These are phyloP conservation scores for Sodiomyces alkalinus DNA, from an alignment of 2,329 filamentous ascomycete genomes.

Conservation along the genomic window DNA sequence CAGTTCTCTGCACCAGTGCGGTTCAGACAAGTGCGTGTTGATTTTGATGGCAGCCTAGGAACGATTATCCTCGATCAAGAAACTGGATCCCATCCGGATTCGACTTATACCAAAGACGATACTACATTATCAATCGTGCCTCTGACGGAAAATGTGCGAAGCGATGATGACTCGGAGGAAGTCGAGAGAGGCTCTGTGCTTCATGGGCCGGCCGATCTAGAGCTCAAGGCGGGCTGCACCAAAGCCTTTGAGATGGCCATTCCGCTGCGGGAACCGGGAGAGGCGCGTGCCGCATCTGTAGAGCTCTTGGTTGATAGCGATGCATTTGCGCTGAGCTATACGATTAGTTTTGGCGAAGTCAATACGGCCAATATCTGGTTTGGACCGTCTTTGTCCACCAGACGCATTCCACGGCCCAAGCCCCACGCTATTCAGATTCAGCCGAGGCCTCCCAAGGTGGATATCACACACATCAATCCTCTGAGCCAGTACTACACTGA, in stretches of 20 bases:
- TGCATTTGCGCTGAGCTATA: slow-evolving; percentile 52
- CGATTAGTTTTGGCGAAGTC: slow-evolving; percentile 33
- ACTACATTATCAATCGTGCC: slow-evolving; percentile 12
- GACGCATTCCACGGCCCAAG: slow-evolving; percentile 30
- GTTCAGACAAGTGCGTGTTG: slow-evolving; percentile 34
- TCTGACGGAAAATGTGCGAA: slow-evolving; percentile 8
- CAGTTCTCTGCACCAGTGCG: slow-evolving; percentile 33
- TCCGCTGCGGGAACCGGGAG: slow-evolving; percentile 68
- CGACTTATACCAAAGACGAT: slow-evolving; percentile 8
- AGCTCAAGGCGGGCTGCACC: slow-evolving; percentile 49
- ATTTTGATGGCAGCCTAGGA: slow-evolving; percentile 42
- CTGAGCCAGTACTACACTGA: slow-evolving; percentile 71
- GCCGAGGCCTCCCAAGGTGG: slow-evolving; percentile 84
- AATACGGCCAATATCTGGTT: slow-evolving; percentile 34
- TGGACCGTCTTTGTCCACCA: slow-evolving; percentile 23
- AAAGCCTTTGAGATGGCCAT: slow-evolving; percentile 58
- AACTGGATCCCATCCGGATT: slow-evolving; percentile 25
- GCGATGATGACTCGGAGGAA: slow-evolving; percentile 4
- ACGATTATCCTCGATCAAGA: slow-evolving; percentile 35
- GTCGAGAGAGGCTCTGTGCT: slow-evolving; percentile 16
- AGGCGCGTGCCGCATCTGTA: slow-evolving; percentile 50
- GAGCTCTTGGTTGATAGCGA: slow-evolving; percentile 48
- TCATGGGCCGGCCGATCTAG: slow-evolving; percentile 33
- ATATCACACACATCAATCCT: slow-evolving; percentile 49
- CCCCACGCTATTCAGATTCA: slow-evolving; percentile 53